A percentile compares a stretch with the other conserved stretches of the same genome.
Evolutionary conservation across 129 eudicot species (phyloP).

Genomic region (Glebionis coronaria): DNA sequence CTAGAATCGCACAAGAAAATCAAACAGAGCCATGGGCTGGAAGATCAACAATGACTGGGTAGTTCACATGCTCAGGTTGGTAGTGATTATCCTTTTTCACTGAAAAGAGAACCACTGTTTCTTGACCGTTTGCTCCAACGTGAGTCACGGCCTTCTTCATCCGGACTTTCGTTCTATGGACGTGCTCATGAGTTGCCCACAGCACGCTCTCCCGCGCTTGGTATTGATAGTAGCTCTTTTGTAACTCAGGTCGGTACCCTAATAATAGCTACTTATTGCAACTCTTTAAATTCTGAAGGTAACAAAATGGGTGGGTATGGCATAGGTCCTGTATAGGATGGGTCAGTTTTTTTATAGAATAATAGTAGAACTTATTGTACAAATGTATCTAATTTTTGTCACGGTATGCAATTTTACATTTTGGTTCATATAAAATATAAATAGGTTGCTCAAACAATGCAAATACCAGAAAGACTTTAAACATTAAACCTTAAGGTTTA

Average conservation of each 20-base stretch:
- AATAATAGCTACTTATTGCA: background rate
- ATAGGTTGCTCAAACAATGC: no score
- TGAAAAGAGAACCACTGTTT: slow-evolving; percentile 45
- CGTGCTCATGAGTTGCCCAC: slow-evolving; percentile 38
- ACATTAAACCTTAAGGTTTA: no score
- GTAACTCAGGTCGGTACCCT: slow-evolving; percentile 55
- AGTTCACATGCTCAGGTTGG: slow-evolving; percentile 24
- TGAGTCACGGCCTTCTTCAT: slow-evolving; percentile 36
- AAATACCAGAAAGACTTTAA: no score
- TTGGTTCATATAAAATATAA: no score
- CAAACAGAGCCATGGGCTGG: slow-evolving; percentile 52
- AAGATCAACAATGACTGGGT: slow-evolving; percentile 26
- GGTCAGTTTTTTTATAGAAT: no score
- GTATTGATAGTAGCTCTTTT: slow-evolving; percentile 39
- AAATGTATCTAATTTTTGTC: no score
- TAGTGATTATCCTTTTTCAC: slow-evolving; percentile 36
- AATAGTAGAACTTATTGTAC: no score
- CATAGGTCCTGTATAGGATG: no score
- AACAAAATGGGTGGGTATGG: background rate
- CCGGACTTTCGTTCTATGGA: slow-evolving; percentile 46
- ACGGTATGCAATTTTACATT: no score
- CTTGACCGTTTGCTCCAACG: slow-evolving; percentile 55
- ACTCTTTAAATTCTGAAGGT: background rate
- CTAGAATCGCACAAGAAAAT: slow-evolving; percentile 35
- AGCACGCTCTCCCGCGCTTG: slow-evolving; percentile 38